Evolutionary conservation across 768 basidiomycete genomes (phyloP).

Genomic region (Rhizopogon vulgaris): DNA sequence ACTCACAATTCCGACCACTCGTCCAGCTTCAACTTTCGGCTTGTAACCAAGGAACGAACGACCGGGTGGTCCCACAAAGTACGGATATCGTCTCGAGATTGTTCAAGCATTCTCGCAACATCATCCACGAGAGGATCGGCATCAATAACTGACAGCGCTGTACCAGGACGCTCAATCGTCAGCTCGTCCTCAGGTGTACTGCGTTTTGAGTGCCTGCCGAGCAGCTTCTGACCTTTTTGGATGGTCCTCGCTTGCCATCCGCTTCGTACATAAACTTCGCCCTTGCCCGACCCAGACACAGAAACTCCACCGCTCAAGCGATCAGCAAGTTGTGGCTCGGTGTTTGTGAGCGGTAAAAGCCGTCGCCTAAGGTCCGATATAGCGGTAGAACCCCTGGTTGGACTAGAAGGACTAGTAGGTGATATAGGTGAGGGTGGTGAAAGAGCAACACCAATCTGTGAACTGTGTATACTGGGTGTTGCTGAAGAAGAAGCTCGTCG

Average conservation of each 20-base stretch:
- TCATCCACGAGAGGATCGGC: slow-evolving; percentile 56
- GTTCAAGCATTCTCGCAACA: slow-evolving; percentile 52
- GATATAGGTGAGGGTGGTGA: slow-evolving; percentile 8
- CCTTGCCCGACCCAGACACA: slow-evolving; percentile 71
- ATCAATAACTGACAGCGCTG: slow-evolving; percentile 27
- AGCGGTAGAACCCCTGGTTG: slow-evolving; percentile 16
- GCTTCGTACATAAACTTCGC: slow-evolving; percentile 68
- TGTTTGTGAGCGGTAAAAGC: slow-evolving; percentile 52
- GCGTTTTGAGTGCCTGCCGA: slow-evolving; percentile 23
- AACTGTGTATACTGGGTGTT: slow-evolving; percentile 5
- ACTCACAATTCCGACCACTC: slow-evolving; percentile 89
- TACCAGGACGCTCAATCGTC: slow-evolving; percentile 19
- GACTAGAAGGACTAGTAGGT: slow-evolving; percentile 12
- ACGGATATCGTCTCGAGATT: slow-evolving; percentile 57
- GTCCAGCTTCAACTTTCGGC: slow-evolving; percentile 69
- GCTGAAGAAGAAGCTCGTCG: slow-evolving; percentile 10
- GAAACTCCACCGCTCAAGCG: slow-evolving; percentile 69
- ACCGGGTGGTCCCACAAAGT: slow-evolving; percentile 69
- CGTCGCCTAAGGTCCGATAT: slow-evolving; percentile 54
- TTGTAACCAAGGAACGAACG: slow-evolving; percentile 62
- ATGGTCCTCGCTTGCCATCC: slow-evolving; percentile 76
- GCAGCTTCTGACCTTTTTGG: slow-evolving; percentile 38
- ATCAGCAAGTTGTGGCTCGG: slow-evolving; percentile 61
- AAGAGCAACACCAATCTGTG: slow-evolving; percentile 5
- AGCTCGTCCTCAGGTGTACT: slow-evolving; percentile 19